phyloP scores from a whole-genome alignment of 2,329 filamentous ascomycete species.

The Penicillium paneum region DNA sequence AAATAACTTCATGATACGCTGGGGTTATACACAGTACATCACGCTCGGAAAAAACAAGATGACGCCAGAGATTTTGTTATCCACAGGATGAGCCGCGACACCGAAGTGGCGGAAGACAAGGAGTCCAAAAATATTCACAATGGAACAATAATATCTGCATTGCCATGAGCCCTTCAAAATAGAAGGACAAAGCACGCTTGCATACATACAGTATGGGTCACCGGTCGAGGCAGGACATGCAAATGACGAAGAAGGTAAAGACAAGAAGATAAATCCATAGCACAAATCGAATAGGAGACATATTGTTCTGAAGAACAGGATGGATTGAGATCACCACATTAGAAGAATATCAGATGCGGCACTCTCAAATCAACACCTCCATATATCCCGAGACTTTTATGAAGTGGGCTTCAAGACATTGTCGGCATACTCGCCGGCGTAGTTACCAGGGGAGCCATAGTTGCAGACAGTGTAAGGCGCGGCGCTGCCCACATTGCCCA shows the following conservation, averaged over 20 bases:
- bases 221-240: conserved; percentile 1
- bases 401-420: conserved; percentile 50
- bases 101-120: conserved; percentile 13
- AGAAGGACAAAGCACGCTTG: conserved; percentile 3
- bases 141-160: conserved; percentile 21
- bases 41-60: conserved; percentile 12
- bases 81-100: conserved; percentile 19
- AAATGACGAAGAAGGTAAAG: conserved; percentile 6
- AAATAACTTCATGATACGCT: conserved; percentile 12
- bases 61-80: conserved; percentile 19
- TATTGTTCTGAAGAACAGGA: not conserved
- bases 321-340: not conserved
- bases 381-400: conserved; percentile 11
- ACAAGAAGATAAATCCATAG: not conserved
- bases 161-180: conserved; percentile 5
- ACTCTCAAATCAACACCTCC: not conserved
- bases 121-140: conserved; percentile 25
- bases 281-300: not conserved
- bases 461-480: conserved; percentile 85
- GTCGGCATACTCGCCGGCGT: conserved; percentile 50
- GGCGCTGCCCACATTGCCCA: conserved; percentile 43
- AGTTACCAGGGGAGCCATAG: conserved; percentile 71
- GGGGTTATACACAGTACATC: conserved; percentile 18
- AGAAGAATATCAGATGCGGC: not conserved
- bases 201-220: conserved; percentile 11